Percentiles rank a stretch among this genome's conserved stretches.
phyloP scores from a whole-genome alignment of 163 green algal genomes.

The Chlamydomonas reinhardtii region DNA sequence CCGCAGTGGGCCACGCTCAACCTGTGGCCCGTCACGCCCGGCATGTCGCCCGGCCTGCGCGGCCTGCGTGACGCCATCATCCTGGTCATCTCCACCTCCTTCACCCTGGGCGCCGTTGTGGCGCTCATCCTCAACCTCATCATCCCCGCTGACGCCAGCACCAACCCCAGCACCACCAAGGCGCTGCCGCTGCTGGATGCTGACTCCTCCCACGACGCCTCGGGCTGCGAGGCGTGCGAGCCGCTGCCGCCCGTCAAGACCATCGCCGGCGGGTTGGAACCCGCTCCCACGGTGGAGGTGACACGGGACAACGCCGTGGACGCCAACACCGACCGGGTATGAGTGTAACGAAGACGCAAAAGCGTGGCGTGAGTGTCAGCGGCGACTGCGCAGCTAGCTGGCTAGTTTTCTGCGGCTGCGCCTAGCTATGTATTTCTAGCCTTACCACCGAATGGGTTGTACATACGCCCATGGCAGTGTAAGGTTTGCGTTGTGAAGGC shows the following conservation, averaged over 20 bases:
- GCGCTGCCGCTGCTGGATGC: neutral
- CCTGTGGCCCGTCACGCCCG: slow-evolving; percentile 68
- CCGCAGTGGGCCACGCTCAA: slow-evolving; percentile 61
- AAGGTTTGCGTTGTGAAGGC: too few species aligned
- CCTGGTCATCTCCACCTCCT: slow-evolving; percentile 67
- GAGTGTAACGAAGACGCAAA: too few species aligned
- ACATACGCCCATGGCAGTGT: too few species aligned
- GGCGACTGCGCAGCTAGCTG: too few species aligned
- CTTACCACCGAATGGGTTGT: too few species aligned
- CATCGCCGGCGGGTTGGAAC: neutral
- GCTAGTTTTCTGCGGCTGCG: too few species aligned
- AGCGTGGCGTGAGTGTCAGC: too few species aligned
- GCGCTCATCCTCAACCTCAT: slow-evolving; percentile 71
- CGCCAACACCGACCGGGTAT: neutral
- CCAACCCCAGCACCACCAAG: neutral
- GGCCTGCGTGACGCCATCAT: slow-evolving; percentile 73
- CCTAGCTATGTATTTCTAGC: too few species aligned
- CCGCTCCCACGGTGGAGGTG: neutral
- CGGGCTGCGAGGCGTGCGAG: neutral
- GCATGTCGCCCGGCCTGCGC: slow-evolving; percentile 18
- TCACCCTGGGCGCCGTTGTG: slow-evolving; percentile 57
- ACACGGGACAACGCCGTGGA: neutral
- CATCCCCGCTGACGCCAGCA: slow-evolving; percentile 56
- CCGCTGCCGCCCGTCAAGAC: neutral
- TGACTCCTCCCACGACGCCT: neutral